Percentiles rank a stretch among this genome's conserved stretches.
Evolutionary conservation across 768 basidiomycete species (phyloP).

Genomic region (Leucosporidium scottii): DNA sequence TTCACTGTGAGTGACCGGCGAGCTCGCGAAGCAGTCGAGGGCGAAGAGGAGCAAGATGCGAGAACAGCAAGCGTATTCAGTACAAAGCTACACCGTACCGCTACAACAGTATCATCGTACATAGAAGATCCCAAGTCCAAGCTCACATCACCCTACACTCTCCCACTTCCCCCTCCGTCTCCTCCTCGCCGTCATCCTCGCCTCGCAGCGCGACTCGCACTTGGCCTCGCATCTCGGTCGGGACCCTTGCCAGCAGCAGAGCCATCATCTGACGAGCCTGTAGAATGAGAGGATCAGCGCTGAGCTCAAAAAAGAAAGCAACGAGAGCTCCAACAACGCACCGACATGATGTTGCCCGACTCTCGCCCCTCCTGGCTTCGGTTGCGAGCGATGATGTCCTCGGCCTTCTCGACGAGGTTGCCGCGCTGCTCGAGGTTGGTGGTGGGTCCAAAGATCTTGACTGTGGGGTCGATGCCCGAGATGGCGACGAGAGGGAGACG

Average conservation of each 20-base stretch:
- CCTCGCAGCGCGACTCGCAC: too few species aligned
- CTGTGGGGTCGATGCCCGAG: constrained; percentile 29
- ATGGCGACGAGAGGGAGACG: constrained; percentile 33
- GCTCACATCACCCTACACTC: background rate
- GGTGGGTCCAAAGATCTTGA: constrained; percentile 36
- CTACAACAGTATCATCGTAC: too few species aligned
- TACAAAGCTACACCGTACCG: too few species aligned
- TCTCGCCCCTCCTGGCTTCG: background rate
- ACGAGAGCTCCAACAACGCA: background rate
- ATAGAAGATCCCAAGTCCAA: too few species aligned
- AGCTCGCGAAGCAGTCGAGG: too few species aligned
- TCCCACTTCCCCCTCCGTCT: background rate
- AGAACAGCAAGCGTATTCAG: too few species aligned
- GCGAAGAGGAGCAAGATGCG: too few species aligned
- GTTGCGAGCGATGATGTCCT: background rate
- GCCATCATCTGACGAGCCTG: background rate
- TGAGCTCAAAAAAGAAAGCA: background rate
- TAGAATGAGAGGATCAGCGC: background rate
- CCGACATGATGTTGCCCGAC: background rate
- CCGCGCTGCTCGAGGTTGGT: too few species aligned
- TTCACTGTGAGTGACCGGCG: too few species aligned
- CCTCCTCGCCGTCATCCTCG: background rate
- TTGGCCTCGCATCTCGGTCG: background rate
- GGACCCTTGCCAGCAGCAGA: background rate
- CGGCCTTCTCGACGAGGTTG: background rate